These are phyloP conservation scores for Russula sp. DNA, from an alignment of 768 basidiomycete species.

Conservation along the genomic window DNA sequence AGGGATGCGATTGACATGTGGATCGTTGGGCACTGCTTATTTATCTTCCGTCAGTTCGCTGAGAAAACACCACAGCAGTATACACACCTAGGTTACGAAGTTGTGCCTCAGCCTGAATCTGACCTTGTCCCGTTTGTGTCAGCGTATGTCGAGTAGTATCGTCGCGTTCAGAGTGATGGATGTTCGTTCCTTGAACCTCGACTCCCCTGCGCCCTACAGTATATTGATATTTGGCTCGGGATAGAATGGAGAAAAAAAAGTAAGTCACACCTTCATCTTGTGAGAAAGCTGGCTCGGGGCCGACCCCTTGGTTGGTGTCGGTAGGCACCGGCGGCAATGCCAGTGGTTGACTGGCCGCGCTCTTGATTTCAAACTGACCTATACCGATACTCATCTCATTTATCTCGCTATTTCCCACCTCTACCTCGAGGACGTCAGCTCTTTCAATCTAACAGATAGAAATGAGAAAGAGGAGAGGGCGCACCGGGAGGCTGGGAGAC, in stretches of 20 bases:
- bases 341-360: neutral
- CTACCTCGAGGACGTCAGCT: neutral
- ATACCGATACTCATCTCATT: neutral
- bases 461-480: neutral
- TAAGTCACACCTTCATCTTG: neutral
- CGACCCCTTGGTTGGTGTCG: neutral
- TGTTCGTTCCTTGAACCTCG: too few relatives aligned
- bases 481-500: neutral
- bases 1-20: too few relatives aligned
- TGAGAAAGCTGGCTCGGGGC: neutral
- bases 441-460: neutral
- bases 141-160: too few relatives aligned
- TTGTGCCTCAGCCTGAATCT: too few relatives aligned
- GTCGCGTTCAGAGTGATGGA: too few relatives aligned
- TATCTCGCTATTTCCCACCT: neutral
- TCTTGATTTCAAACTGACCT: neutral
- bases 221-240: too few relatives aligned
- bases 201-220: too few relatives aligned
- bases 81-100: too few relatives aligned
- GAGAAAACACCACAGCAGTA: too few relatives aligned
- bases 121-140: too few relatives aligned
- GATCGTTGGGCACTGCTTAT: too few relatives aligned
- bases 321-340: neutral
- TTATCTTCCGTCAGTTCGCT: too few relatives aligned
- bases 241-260: neutral